Evolutionary conservation across 768 basidiomycete species (phyloP).

Genomic region (Termitomyces sp.): DNA sequence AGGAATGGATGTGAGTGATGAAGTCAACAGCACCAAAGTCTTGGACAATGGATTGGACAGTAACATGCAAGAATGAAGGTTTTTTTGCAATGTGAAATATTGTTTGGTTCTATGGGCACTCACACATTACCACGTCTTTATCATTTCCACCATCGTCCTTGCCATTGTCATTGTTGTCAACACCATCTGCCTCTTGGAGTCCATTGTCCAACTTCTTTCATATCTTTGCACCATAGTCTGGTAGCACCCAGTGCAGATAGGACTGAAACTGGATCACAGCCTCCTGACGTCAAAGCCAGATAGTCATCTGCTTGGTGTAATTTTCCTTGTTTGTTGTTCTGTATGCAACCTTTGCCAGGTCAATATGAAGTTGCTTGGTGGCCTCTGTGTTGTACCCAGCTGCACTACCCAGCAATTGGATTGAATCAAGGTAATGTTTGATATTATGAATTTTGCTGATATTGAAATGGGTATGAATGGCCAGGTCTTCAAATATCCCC

Average conservation of each 20-base stretch:
- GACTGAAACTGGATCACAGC: slow-evolving; percentile 20
- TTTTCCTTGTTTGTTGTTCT: background rate
- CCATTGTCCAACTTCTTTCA: background rate
- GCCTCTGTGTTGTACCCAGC: too few relatives aligned
- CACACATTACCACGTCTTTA: background rate
- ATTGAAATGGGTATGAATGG: slow-evolving; percentile 28
- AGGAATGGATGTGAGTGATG: slow-evolving; percentile 8
- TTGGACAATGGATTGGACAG: slow-evolving; percentile 5
- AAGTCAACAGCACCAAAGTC: slow-evolving; percentile 13
- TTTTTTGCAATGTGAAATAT: too few relatives aligned
- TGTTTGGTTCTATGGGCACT: too few relatives aligned
- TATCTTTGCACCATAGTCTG: slow-evolving; percentile 1
- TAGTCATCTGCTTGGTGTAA: too few relatives aligned
- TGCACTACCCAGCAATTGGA: slow-evolving; percentile 20
- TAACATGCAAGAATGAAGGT: slow-evolving; percentile 4
- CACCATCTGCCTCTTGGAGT: background rate
- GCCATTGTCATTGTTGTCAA: background rate
- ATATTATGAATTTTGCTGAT: too few relatives aligned
- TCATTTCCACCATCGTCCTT: background rate
- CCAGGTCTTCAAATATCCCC: slow-evolving; percentile 23
- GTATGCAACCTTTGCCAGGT: too few relatives aligned
- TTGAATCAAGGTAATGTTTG: too few relatives aligned
- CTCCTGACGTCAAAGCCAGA: slow-evolving; percentile 35
- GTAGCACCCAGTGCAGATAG: slow-evolving; percentile 22
- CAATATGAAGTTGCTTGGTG: too few relatives aligned